phyloP scores from a whole-genome alignment of 805 yeast genomes.

The Ogataea allantospora region DNA sequence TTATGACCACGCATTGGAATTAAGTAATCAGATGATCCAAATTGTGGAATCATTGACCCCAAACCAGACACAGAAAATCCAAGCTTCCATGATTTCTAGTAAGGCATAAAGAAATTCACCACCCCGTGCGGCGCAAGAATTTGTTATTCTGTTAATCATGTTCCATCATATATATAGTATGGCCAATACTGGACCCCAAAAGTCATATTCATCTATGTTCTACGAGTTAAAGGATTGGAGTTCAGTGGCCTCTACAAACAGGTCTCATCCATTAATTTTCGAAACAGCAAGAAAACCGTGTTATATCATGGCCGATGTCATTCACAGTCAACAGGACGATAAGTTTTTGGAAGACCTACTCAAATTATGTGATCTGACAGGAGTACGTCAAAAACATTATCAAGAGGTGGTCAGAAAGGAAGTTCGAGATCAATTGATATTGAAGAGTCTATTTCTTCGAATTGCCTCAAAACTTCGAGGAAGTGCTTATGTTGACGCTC shows the following conservation, averaged over 20 bases:
- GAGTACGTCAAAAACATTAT: slow-evolving; percentile 19
- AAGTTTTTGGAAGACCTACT: slow-evolving; percentile 20
- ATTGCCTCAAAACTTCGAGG: slow-evolving; percentile 12
- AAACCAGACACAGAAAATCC: slow-evolving; percentile 5
- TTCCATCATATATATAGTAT: background rate
- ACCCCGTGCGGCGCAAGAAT: slow-evolving; percentile 7
- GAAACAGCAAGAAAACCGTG: slow-evolving; percentile 19
- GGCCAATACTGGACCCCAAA: background rate
- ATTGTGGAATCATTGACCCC: background rate
- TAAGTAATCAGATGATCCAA: slow-evolving; percentile 10
- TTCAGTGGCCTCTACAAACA: slow-evolving; percentile 21
- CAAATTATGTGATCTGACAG: slow-evolving; percentile 26
- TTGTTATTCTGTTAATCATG: slow-evolving; percentile 7
- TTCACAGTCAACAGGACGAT: slow-evolving; percentile 23
- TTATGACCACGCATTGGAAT: slow-evolving; percentile 12
- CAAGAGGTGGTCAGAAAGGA: slow-evolving; percentile 11
- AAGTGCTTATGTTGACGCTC: slow-evolving; percentile 11
- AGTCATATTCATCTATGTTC: slow-evolving; percentile 11
- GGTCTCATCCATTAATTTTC: slow-evolving; percentile 28
- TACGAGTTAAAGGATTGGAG: slow-evolving; percentile 24
- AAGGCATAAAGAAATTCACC: background rate
- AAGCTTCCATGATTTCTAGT: background rate
- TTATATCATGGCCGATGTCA: slow-evolving; percentile 16
- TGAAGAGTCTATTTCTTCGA: slow-evolving; percentile 10
- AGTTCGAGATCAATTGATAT: slow-evolving; percentile 12